Evolutionary conservation across 2,329 filamentous ascomycete genomes (phyloP), one percentile per base, ranked within the genome.

Genomic region (Colletotrichum noveboracense): DNA sequence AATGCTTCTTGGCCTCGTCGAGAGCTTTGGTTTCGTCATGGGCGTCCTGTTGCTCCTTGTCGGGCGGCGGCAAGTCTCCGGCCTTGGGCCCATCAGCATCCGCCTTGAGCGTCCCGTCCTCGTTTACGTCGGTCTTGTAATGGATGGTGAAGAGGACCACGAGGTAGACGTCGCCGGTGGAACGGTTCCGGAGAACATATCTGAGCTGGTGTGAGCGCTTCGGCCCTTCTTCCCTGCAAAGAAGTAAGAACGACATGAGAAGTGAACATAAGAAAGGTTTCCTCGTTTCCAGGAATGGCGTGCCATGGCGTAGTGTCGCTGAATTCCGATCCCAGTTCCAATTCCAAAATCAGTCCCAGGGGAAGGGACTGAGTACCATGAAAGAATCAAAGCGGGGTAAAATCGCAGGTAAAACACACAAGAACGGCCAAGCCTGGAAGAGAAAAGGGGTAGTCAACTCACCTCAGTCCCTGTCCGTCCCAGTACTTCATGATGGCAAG

Each of bases 131-230:
- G 62, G 94, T 92, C 71, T 91, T 92, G 10, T 93, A 90, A 75
- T 97, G 89, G 6, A 98, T 87, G 21, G 93, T 94, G 83, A 98
- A 96, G 7, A 95, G 85, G 18, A 98, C 88, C 61, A 96, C 95
- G 34, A 98, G 91, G 79, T 98, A 95, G 18, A 95, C 90, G 38
- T 94, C 90, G 64, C 91, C 91, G 0, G 94, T 96, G 26, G 88
- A 85, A 76, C 91, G 92, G 84, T 98, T 94, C 82, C 96, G 96
- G 81, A 98, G 90, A 74, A 97, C 95, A 85, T 98, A 98, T 90
- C 96, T 96, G 86, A 97, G 91, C 79, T 93, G 90, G 86, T 97
- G 95, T 88, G 94, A 94, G 88, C 94, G 94, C 82, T 91, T 90
- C 80, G 80, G 80, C 65, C 76, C 77, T 55, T 32, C 74, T 65